Conservation (phyloP, 208 protist species). For the Wallacemonas collosoma region DNA sequence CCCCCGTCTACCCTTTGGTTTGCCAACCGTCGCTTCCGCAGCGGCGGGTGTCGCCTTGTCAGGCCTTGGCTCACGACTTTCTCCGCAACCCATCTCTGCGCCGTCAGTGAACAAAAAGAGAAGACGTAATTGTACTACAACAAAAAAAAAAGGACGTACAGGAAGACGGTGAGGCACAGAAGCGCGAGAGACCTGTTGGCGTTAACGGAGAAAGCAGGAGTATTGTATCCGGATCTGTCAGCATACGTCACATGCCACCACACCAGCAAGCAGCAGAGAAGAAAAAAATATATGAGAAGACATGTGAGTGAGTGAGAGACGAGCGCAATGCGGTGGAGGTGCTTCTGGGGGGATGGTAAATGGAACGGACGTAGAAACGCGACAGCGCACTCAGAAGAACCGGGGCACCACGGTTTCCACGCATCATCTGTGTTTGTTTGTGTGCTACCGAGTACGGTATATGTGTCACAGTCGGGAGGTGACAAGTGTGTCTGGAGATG, state of each 20-base stretch:
- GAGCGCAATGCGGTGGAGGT: no score
- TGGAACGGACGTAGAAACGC: no score
- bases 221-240: background rate
- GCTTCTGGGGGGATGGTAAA: no score
- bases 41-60: slow-evolving; percentile 9
- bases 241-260: no score
- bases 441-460: no score
- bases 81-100: slow-evolving; percentile 35
- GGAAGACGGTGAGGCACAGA: background rate
- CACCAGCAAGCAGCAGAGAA: slow-evolving; percentile 1
- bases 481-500: no score
- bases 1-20: slow-evolving; percentile 6
- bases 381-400: no score
- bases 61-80: slow-evolving; percentile 27
- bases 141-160: background rate
- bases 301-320: background rate
- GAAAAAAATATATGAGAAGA: slow-evolving; percentile 13
- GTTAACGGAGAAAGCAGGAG: background rate
- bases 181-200: slow-evolving; percentile 5
- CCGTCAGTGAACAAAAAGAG: no score
- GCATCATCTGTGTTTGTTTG: no score
- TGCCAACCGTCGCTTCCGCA: slow-evolving; percentile 8
- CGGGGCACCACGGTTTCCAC: no score
- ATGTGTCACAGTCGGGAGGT: no score
- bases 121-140: no score